phyloP scores from a whole-genome alignment of 495 filamentous ascomycete genomes.

The Chaetomidium leptoderma region DNA sequence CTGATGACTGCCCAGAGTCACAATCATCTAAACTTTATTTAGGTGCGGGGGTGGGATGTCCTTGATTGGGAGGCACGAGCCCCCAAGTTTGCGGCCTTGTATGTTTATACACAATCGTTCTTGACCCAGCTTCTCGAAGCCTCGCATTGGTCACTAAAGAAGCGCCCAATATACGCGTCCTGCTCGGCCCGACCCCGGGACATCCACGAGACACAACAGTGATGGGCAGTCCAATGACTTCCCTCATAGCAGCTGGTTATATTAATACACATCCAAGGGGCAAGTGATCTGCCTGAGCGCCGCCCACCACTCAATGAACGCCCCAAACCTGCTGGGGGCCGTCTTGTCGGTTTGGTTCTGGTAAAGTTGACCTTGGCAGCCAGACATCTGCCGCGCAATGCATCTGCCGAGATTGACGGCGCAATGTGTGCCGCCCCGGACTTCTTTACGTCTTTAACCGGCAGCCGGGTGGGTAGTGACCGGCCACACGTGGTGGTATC shows the following conservation, averaged over 20 bases:
- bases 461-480: not conserved
- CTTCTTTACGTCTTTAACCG: constrained; percentile 1
- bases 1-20: not conserved
- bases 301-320: not conserved
- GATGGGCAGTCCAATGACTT: not conserved
- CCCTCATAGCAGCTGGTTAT: not conserved
- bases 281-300: not conserved
- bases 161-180: not conserved
- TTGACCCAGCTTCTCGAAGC: not conserved
- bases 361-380: not conserved
- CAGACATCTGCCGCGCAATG: constrained; percentile 2
- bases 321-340: not conserved
- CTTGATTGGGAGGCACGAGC: not conserved
- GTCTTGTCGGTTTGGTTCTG: not conserved
- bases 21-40: not conserved
- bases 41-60: not conserved
- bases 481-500: not conserved
- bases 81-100: not conserved
- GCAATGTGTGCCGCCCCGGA: not conserved
- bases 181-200: not conserved
- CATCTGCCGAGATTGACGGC: constrained; percentile 16
- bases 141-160: constrained; percentile 1
- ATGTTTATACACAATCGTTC: not conserved
- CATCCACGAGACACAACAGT: not conserved
- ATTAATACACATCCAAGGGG: not conserved